phyloP scores from a whole-genome alignment of 2,329 filamentous ascomycete genomes.

The Fusarium metavorans region DNA sequence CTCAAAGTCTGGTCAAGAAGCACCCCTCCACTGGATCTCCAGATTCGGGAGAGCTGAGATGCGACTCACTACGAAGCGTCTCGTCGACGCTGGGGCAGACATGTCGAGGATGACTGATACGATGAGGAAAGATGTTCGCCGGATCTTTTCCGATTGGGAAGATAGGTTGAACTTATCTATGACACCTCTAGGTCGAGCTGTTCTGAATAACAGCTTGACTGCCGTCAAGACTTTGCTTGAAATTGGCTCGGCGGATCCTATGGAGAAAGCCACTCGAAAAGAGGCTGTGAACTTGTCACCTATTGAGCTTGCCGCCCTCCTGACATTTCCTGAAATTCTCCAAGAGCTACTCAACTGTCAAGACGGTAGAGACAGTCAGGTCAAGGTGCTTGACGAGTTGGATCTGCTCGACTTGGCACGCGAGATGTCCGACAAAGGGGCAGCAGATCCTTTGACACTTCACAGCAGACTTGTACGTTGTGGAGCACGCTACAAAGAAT shows the following conservation, averaged over 20 bases:
- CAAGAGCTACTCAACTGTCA: neutral
- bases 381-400: neutral
- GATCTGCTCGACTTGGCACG: neutral
- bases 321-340: neutral
- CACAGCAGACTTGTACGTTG: constrained; percentile 10
- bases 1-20: neutral
- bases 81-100: constrained; percentile 1
- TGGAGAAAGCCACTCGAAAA: neutral
- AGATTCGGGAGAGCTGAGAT: neutral
- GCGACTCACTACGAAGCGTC: neutral
- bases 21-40: constrained; percentile 3
- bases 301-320: neutral
- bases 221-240: neutral
- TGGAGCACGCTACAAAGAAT: neutral
- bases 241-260: neutral
- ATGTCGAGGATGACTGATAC: neutral
- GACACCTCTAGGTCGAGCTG: neutral
- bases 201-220: neutral
- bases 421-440: neutral
- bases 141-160: constrained; percentile 4
- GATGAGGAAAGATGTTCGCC: constrained; percentile 1
- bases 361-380: neutral
- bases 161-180: neutral
- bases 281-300: neutral
- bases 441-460: neutral